phyloP scores from a whole-genome alignment of 371 early-diverging fungal genomes.

The Conidiobolus incongruus region DNA sequence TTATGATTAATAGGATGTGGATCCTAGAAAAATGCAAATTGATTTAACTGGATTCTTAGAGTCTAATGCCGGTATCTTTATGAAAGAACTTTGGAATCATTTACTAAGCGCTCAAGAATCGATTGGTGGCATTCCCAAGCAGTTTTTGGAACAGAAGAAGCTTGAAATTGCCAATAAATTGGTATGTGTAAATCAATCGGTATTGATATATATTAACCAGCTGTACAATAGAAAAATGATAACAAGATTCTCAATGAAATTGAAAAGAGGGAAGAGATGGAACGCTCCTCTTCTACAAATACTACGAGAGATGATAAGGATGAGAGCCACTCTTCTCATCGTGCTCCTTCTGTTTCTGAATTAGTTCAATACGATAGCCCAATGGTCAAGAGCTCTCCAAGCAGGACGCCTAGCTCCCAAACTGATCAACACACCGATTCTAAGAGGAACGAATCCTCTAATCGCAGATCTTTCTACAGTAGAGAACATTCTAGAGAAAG shows the following conservation, averaged over 20 bases:
- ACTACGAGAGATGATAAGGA: neutral
- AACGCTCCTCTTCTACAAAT: neutral
- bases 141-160: conserved; percentile 66
- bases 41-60: conserved; percentile 90
- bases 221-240: neutral
- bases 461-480: neutral
- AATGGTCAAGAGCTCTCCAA: conserved; percentile 4
- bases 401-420: conserved; percentile 7
- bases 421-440: neutral
- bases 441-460: neutral
- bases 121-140: conserved; percentile 63
- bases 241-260: neutral
- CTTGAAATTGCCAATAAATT: conserved; percentile 34
- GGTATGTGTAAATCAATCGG: conserved; percentile 7
- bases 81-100: conserved; percentile 72
- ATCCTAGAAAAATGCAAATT: conserved; percentile 80
- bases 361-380: neutral
- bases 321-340: neutral
- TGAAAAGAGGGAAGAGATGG: conserved; percentile 1
- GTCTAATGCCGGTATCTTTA: conserved; percentile 49
- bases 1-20: conserved; percentile 24
- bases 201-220: neutral
- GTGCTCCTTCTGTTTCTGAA: neutral
- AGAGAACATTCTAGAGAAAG: neutral
- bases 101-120: conserved; percentile 70